Base-by-base conservation (phyloP, 371 early-diverging fungal species). In the Rhizopus stolonifer region DNA sequence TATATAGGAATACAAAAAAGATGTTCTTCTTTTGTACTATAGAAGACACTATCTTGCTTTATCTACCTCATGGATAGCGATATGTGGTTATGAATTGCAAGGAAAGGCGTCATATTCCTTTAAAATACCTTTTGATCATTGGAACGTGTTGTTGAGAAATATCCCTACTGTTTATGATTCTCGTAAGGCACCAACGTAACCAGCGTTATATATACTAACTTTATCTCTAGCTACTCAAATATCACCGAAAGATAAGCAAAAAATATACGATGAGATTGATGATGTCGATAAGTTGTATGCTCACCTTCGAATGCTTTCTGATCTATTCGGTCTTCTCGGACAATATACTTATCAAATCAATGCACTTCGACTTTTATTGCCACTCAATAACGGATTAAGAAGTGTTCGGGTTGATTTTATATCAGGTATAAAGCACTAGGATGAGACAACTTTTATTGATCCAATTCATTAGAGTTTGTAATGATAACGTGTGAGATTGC, bases 61-160 rank as follows among this genome's bases (percentile, higher is more conserved):
- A 19, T 76, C 85, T 3, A 71, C 70, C 29, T 77, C 82, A 1
- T 80, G 81, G 79, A 63, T 74, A n/a, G 85, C 82, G 0, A 69
- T 85, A 2, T 83, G 67, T 57, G 62, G 62, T 33, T 65, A 59
- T 23, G 70, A 74, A 18, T 46, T 63, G 2, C 54, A 58, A 8
- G 46, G 57, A 14, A 46, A 43, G 1, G 25, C 52, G 40, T 49
- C 69, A 0, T 70, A 74, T 51, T 63, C 80, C 2, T 84, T 85
- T 34, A 52, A 55, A 14, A 56, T 70, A 3, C 77, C 84, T n/a
- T 52, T 85, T 15, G 69, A 79, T 40, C 71, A 80, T 15, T 87
- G 86, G 86, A 81, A 80, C 23, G 61, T 62, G 6, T 53, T 81
- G 5, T 45, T 87, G 1, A 65, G 60, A 19, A 53, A 62, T 0